These are phyloP conservation scores for Aspergillus sergii DNA, from an alignment of 2,329 filamentous ascomycete species.

Conservation along the genomic window DNA sequence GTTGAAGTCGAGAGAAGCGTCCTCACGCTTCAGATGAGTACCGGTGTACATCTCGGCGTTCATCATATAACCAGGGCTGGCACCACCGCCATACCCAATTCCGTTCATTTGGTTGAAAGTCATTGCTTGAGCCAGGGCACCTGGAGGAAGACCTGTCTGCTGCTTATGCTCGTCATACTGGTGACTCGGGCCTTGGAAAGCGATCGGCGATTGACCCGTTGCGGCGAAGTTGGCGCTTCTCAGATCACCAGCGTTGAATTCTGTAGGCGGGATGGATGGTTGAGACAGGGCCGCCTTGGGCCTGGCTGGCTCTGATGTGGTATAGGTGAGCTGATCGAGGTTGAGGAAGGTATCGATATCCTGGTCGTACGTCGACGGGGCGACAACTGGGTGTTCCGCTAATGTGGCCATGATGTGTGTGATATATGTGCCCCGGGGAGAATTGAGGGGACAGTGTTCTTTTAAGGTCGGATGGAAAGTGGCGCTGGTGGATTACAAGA, in stretches of 20 bases:
- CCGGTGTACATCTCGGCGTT: slow-evolving; percentile 65
- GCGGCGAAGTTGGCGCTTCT: slow-evolving; percentile 39
- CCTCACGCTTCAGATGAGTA: slow-evolving; percentile 38
- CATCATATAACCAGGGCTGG: slow-evolving; percentile 49
- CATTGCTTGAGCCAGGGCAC: slow-evolving; percentile 77
- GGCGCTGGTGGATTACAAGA: not conserved
- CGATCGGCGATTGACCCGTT: slow-evolving; percentile 52
- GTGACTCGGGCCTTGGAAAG: slow-evolving; percentile 80
- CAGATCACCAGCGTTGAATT: slow-evolving; percentile 35
- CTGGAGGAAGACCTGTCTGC: slow-evolving; percentile 87
- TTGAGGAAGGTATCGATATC: slow-evolving; percentile 52
- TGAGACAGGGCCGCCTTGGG: slow-evolving; percentile 40
- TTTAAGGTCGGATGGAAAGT: not conserved
- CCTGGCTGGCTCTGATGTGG: slow-evolving; percentile 38
- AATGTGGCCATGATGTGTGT: slow-evolving; percentile 37
- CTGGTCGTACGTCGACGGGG: slow-evolving; percentile 42
- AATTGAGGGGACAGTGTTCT: not conserved
- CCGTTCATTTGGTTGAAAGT: slow-evolving; percentile 68
- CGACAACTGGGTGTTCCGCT: slow-evolving; percentile 34
- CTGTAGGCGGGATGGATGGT: slow-evolving; percentile 39
- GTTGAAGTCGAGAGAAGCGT: slow-evolving; percentile 67
- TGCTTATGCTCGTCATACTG: slow-evolving; percentile 95
- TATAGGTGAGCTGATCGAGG: slow-evolving; percentile 47
- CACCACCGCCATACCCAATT: slow-evolving; percentile 40
- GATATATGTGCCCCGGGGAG: not conserved